Evolutionary conservation across 2,329 filamentous ascomycete species (phyloP).

Genomic region (Tolypocladium endophyticum): DNA sequence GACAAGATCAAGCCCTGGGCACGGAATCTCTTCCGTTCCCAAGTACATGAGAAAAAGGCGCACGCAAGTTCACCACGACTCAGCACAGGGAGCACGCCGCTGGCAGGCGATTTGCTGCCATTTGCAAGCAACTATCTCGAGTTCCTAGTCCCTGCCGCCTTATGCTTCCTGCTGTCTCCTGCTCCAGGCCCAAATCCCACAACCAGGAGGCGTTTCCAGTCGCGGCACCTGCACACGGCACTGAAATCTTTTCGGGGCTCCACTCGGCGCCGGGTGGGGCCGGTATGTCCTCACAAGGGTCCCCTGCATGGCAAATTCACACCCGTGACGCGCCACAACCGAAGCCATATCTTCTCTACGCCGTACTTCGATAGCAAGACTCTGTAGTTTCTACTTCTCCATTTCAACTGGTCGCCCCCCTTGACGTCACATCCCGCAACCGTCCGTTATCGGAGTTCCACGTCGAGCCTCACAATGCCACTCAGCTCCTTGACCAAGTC

Average conservation of each 20-base stretch:
- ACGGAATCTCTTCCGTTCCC: neutral
- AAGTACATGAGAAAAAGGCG: neutral
- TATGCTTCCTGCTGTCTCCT: neutral
- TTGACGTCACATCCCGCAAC: neutral
- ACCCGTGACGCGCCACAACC: neutral
- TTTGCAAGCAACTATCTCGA: neutral
- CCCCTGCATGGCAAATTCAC: neutral
- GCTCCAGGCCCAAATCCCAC: neutral
- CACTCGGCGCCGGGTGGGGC: slow-evolving; percentile 1
- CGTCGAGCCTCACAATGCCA: slow-evolving; percentile 26
- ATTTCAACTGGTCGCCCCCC: neutral
- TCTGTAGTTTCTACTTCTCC: neutral
- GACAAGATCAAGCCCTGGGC: neutral
- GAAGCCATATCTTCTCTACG: neutral
- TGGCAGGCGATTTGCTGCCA: neutral
- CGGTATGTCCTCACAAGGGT: neutral
- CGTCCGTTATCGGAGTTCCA: slow-evolving; percentile 18
- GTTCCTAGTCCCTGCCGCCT: neutral
- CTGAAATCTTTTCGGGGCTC: neutral
- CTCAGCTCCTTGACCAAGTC: slow-evolving; percentile 23
- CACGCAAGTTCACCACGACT: neutral
- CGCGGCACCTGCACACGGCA: neutral
- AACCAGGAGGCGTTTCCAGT: neutral
- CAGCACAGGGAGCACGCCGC: neutral
- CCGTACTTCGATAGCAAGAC: neutral